Conservation (phyloP, 176 grass and related monocot genomes). For the Cenchrus fungigraminus region DNA sequence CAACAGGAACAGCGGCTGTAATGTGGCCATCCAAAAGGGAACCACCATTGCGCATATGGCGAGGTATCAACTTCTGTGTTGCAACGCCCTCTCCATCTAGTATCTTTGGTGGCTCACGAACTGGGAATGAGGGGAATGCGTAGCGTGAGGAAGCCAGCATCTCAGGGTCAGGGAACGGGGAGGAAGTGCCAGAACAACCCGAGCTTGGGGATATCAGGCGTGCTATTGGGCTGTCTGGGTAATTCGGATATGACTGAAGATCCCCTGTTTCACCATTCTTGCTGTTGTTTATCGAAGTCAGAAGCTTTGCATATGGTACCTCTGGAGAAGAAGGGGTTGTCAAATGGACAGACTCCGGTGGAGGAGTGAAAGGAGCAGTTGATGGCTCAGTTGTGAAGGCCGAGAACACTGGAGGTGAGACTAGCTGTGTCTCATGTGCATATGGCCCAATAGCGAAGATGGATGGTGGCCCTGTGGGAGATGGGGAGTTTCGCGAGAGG, state of each 20-base stretch:
- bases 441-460: slow-evolving; percentile 93
- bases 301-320: slow-evolving; percentile 92
- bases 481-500: slow-evolving; percentile 62
- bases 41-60: slow-evolving; percentile 66
- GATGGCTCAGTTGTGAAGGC: slow-evolving; percentile 97
- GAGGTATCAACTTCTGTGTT: slow-evolving; percentile 70
- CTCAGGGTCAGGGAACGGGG: slow-evolving; percentile 68
- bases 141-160: slow-evolving; percentile 28
- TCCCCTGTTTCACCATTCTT: slow-evolving; percentile 58
- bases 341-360: slow-evolving; percentile 82
- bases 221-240: slow-evolving; percentile 76
- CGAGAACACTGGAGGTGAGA: slow-evolving; percentile 90
- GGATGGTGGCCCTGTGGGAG: slow-evolving; percentile 59
- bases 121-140: slow-evolving; percentile 58
- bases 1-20: slow-evolving; percentile 64
- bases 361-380: slow-evolving; percentile 90
- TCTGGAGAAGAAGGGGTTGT: slow-evolving; percentile 98
- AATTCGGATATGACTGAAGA: slow-evolving; percentile 68
- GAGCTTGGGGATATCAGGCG: slow-evolving; percentile 78
- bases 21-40: slow-evolving; percentile 81
- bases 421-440: slow-evolving; percentile 94
- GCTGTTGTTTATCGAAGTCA: slow-evolving; percentile 67
- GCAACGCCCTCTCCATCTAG: slow-evolving; percentile 67
- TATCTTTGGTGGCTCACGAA: slow-evolving; percentile 69
- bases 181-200: slow-evolving; percentile 78